A percentile compares a stretch with the other conserved stretches of the same genome.
phyloP scores from a whole-genome alignment of 306 rosid genomes.

The Rosa lucieae region DNA sequence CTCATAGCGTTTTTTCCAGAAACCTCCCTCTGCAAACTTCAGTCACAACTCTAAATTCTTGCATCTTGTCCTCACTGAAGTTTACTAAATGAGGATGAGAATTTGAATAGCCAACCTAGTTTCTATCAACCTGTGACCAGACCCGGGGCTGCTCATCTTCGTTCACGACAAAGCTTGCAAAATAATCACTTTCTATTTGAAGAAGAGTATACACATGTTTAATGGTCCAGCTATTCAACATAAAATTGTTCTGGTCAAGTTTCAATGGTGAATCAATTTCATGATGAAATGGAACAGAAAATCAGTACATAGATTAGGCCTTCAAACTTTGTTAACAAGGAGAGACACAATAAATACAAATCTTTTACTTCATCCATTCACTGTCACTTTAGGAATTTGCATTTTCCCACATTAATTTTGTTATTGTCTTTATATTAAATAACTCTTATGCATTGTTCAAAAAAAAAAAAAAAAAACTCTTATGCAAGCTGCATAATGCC shows the following conservation, averaged over 20 bases:
- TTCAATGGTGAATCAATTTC: neutral
- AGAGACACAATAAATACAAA: slow-evolving; percentile 11
- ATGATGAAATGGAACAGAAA: slow-evolving; percentile 8
- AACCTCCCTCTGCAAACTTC: slow-evolving; percentile 1
- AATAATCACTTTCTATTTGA: neutral
- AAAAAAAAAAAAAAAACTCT: neutral
- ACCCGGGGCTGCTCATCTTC: neutral
- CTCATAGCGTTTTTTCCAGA: neutral
- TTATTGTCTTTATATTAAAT: neutral
- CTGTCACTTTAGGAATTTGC: slow-evolving; percentile 4
- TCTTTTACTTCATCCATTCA: neutral
- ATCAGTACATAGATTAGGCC: neutral
- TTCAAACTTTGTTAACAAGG: slow-evolving; percentile 7
- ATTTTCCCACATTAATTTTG: neutral
- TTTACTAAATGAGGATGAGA: slow-evolving; percentile 12
- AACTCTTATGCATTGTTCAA: neutral
- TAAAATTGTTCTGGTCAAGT: neutral
- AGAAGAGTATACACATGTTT: slow-evolving; percentile 6
- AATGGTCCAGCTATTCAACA: neutral
- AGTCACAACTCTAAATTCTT: neutral
- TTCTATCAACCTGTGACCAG: neutral
- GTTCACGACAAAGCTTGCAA: neutral
- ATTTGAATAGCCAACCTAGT: slow-evolving; percentile 6
- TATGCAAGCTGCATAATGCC: neutral
- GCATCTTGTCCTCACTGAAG: neutral